A percentile compares a stretch with the other conserved stretches of the same genome.
phyloP scores from a whole-genome alignment of 2,329 filamentous ascomycete genomes.

The Colletotrichum tabaci region DNA sequence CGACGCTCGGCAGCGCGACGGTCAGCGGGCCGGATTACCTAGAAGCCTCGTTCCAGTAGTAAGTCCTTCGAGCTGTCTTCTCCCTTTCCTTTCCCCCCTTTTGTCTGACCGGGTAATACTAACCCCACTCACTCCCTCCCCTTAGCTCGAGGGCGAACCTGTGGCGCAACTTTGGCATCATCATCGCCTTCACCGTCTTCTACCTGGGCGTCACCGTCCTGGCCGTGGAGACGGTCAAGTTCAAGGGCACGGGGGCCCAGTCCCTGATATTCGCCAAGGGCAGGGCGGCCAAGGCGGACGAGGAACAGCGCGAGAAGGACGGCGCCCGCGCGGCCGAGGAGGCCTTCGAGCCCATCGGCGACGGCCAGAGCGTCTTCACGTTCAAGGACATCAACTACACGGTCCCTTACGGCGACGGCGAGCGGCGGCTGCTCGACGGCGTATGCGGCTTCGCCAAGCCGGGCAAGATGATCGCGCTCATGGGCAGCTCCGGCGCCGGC shows the following conservation, averaged over 20 bases:
- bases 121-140: no score
- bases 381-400: conserved; percentile 81
- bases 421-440: conserved; percentile 33
- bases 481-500: conserved; percentile 86
- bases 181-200: conserved; percentile 81
- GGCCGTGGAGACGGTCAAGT: conserved; percentile 78
- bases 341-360: conserved; percentile 62
- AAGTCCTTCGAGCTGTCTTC: not conserved
- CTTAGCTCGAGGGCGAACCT: conserved; percentile 64
- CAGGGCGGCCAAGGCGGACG: conserved; percentile 33
- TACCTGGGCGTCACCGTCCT: conserved; percentile 81
- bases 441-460: conserved; percentile 86
- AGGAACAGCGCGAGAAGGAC: conserved; percentile 43
- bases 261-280: conserved; percentile 39
- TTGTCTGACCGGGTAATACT: not conserved
- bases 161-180: conserved; percentile 84
- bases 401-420: conserved; percentile 63
- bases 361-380: conserved; percentile 77
- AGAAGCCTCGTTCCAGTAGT: conserved; percentile 66
- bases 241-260: conserved; percentile 51
- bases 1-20: conserved; percentile 60
- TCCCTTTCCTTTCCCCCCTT: fast-evolving
- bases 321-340: conserved; percentile 48
- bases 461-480: conserved; percentile 83
- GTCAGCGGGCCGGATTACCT: conserved; percentile 73